Percentiles rank a stretch among this genome's conserved stretches.
These are phyloP conservation scores for Durotheca rogersii DNA, from an alignment of 495 filamentous ascomycete species.

Conservation along the genomic window DNA sequence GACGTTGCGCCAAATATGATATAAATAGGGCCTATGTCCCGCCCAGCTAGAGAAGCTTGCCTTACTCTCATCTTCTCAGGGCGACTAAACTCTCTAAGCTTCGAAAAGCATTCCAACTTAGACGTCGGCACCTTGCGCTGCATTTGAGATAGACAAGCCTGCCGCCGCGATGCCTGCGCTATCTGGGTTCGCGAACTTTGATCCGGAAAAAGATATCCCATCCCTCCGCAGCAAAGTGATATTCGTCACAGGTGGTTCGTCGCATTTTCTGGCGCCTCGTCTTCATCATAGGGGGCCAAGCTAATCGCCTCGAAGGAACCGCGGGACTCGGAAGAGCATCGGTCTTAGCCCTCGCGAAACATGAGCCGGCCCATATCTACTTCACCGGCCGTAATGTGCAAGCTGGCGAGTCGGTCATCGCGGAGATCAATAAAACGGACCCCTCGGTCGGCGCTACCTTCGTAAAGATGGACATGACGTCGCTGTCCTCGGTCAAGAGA, in stretches of 20 bases:
- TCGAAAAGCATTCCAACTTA: not conserved
- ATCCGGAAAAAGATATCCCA: constrained; percentile 58
- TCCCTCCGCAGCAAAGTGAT: constrained; percentile 59
- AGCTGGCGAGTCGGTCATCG: constrained; percentile 23
- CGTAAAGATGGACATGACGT: constrained; percentile 24
- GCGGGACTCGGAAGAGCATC: constrained; percentile 67
- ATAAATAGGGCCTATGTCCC: no score
- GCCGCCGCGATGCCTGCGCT: constrained; percentile 3
- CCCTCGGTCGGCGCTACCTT: constrained; percentile 22
- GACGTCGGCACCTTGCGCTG: no score
- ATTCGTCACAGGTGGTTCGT: constrained; percentile 61
- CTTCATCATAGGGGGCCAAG: not conserved
- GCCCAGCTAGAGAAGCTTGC: no score
- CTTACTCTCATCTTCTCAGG: no score
- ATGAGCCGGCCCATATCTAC: constrained; percentile 62
- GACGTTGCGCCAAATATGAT: no score
- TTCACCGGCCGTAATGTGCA: constrained; percentile 56
- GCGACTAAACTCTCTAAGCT: no score
- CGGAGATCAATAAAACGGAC: constrained; percentile 11
- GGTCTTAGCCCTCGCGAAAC: constrained; percentile 60
- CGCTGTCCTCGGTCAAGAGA: constrained; percentile 25
- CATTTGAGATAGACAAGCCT: not conserved
- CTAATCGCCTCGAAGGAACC: constrained; percentile 52
- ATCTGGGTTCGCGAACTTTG: constrained; percentile 37
- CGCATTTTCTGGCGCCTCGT: not conserved